Conservation (phyloP, 805 yeast genomes). For the Ogataea parapolymorpha region DNA sequence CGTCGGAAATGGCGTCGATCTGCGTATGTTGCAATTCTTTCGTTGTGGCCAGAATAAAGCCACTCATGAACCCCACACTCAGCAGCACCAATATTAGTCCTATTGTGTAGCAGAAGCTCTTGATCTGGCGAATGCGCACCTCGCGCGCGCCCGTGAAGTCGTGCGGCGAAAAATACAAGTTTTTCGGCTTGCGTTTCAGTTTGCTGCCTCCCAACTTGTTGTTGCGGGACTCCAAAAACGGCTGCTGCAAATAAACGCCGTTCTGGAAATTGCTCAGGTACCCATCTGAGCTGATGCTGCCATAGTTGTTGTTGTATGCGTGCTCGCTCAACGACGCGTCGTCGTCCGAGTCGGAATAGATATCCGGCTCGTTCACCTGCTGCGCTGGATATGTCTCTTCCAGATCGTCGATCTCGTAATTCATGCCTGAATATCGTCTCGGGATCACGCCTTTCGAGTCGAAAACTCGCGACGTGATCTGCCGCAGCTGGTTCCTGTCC, state of each 20-base stretch:
- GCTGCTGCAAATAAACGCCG: conserved; percentile 9
- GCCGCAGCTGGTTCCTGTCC: conserved; percentile 28
- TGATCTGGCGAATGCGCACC: conserved; percentile 29
- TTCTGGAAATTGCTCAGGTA: conserved; percentile 6
- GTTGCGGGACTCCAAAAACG: conserved; percentile 14
- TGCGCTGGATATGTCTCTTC: conserved; percentile 33
- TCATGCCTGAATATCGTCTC: conserved; percentile 63
- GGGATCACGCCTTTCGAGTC: conserved; percentile 72
- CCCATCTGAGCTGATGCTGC: conserved; percentile 15
- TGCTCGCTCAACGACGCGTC: conserved; percentile 20
- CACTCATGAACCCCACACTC: conserved; percentile 72
- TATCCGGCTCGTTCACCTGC: conserved; percentile 17
- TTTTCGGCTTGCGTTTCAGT: conserved; percentile 22
- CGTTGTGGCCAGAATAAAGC: conserved; percentile 81
- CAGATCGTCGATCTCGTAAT: conserved; percentile 46
- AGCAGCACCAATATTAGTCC: conserved; percentile 49
- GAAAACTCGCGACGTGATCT: conserved; percentile 71
- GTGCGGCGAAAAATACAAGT: conserved; percentile 35
- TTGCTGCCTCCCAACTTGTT: conserved; percentile 11
- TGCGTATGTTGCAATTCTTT: conserved; percentile 72
- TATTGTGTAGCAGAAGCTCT: conserved; percentile 40
- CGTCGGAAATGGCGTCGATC: conserved; percentile 60
- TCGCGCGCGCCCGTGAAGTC: conserved; percentile 34
- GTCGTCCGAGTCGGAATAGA: conserved; percentile 29
- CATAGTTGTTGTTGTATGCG: conserved; percentile 15